phyloP scores from a whole-genome alignment of 768 basidiomycete genomes.

The Tulasnella sp. region DNA sequence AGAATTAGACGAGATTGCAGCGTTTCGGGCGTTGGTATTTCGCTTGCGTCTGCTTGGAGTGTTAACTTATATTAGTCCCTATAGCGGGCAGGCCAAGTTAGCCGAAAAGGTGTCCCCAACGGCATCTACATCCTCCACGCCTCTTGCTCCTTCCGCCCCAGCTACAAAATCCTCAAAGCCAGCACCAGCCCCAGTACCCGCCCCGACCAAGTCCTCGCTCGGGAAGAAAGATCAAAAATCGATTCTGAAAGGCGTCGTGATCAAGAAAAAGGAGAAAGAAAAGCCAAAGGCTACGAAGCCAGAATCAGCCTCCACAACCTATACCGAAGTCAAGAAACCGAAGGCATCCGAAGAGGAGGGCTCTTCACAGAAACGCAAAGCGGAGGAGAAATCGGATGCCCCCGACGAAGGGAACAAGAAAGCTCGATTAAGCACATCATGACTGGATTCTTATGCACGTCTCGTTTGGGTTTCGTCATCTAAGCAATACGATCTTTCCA shows the following conservation, averaged over 20 bases:
- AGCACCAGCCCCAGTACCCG: slow-evolving; percentile 17
- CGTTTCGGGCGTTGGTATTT: slow-evolving; percentile 57
- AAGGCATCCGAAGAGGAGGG: neutral
- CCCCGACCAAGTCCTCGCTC: slow-evolving; percentile 11
- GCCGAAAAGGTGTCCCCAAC: slow-evolving; percentile 28
- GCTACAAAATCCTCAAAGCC: slow-evolving; percentile 26
- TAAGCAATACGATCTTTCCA: too few relatives aligned
- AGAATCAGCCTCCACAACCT: too few relatives aligned
- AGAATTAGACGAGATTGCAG: slow-evolving; percentile 68
- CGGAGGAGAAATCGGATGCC: neutral
- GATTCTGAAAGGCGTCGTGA: slow-evolving; percentile 63
- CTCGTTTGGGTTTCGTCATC: too few relatives aligned
- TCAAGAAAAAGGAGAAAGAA: slow-evolving; percentile 42
- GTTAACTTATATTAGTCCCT: neutral
- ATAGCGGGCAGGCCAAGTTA: slow-evolving; percentile 61
- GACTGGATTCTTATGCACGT: too few relatives aligned
- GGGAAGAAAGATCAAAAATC: slow-evolving; percentile 56
- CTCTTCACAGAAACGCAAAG: neutral
- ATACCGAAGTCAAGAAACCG: too few relatives aligned
- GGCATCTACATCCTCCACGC: neutral
- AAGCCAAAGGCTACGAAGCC: neutral
- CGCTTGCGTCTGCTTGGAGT: neutral
- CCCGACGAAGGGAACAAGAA: neutral
- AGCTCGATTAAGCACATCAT: neutral
- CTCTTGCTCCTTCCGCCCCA: slow-evolving; percentile 22